Percentiles rank a stretch among this genome's conserved stretches.
These are phyloP conservation scores for Flaveria trinervia DNA, from an alignment of 129 eudicot genomes.

Conservation along the genomic window DNA sequence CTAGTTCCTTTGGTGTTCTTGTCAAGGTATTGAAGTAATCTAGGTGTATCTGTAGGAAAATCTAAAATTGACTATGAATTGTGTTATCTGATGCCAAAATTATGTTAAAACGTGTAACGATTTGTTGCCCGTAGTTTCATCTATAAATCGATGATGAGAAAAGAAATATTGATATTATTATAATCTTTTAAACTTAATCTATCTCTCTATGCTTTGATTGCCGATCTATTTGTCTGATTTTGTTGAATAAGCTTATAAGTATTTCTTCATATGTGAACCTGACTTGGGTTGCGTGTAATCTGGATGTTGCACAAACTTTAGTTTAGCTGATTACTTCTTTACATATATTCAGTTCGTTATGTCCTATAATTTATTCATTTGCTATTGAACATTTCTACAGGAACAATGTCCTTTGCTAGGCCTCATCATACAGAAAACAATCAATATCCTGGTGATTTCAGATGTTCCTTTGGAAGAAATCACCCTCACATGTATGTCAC, in stretches of 20 bases:
- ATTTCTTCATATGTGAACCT: slow-evolving; percentile 12
- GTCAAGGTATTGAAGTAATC: slow-evolving; percentile 1
- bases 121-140: neutral
- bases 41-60: slow-evolving; percentile 10
- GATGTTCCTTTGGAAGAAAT: slow-evolving; percentile 44
- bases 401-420: slow-evolving; percentile 68
- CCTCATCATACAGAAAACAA: slow-evolving; percentile 49
- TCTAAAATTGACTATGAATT: slow-evolving; percentile 8
- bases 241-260: slow-evolving; percentile 13
- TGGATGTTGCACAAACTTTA: neutral
- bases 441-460: slow-evolving; percentile 47
- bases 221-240: slow-evolving; percentile 21
- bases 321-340: neutral
- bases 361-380: slow-evolving; percentile 22
- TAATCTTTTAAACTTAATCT: no score
- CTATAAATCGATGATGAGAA: neutral
- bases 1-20: slow-evolving; percentile 5
- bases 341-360: neutral
- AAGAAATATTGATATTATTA: neutral
- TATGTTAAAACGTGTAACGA: neutral
- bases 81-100: slow-evolving; percentile 9
- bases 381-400: slow-evolving; percentile 32
- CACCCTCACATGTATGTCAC: slow-evolving; percentile 38
- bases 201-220: slow-evolving; percentile 20
- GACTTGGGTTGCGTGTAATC: slow-evolving; percentile 7